Evolutionary conservation across 2,329 filamentous ascomycete species (phyloP).

Genomic region (Myriosclerotinia curreyana): DNA sequence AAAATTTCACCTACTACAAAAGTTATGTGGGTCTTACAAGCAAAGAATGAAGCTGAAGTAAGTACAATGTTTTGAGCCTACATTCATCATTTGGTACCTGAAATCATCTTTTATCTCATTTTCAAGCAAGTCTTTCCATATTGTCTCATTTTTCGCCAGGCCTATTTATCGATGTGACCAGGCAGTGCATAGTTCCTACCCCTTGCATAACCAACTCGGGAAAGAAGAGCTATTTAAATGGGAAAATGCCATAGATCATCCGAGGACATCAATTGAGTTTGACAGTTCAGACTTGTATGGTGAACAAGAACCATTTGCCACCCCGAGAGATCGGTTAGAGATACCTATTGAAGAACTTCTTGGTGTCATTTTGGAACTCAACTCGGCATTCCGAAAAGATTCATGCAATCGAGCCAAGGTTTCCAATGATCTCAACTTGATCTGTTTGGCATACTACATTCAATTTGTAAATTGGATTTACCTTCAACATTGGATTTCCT

Average conservation of each 20-base stretch:
- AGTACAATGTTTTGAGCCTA: conserved; percentile 25
- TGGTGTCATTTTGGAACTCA: not conserved
- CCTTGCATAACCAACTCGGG: not conserved
- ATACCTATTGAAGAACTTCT: not conserved
- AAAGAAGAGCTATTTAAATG: not conserved
- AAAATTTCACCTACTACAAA: conserved; percentile 66
- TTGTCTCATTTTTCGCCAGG: not conserved
- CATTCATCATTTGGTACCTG: not conserved
- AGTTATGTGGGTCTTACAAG: conserved; percentile 59
- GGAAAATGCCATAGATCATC: not conserved
- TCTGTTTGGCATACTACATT: not conserved
- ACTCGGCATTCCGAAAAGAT: not conserved
- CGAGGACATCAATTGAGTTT: not conserved
- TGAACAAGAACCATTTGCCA: not conserved
- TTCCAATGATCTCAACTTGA: not conserved
- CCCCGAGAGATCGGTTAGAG: not conserved
- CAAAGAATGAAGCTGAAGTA: conserved; percentile 53
- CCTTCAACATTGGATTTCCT: not conserved
- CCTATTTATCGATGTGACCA: not conserved
- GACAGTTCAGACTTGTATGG: not conserved
- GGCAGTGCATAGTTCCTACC: not conserved
- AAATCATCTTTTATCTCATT: not conserved
- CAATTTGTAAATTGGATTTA: too few species aligned
- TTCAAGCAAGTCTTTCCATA: not conserved
- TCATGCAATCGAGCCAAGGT: not conserved